Base-by-base conservation (phyloP, 495 filamentous ascomycete species). In the Tetracladium setigerum region DNA sequence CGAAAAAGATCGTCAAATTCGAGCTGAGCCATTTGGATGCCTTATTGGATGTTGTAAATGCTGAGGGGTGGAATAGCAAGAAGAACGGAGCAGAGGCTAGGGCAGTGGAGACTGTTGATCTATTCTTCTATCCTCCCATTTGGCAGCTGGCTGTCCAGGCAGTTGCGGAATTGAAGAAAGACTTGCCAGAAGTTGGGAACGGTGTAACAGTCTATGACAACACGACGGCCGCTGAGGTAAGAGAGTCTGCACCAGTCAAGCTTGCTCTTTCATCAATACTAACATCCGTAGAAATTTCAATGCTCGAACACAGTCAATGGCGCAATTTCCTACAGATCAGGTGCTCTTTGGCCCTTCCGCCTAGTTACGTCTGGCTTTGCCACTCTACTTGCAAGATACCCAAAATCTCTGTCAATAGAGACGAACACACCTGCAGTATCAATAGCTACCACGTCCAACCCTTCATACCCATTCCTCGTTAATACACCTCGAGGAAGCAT, bases 301-400 rank as follows among this genome's bases (percentile, higher is more conserved):
- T 30, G 16, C 30, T 7, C 2, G 1, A 7, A 41, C 34, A 61
- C 65, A 12, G 34, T 47, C 7, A n/a, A n/a, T n/a, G 69, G 69
- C 1, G 62, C 62, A 38, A 59, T 72, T 24, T 56, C 63, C 2
- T 68, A 59, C 34, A 35, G 42, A 4, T 69, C 67, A 18, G 71
- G 62, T 14, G 65, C 66, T 7, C 51, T 71, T 6, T 71, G 59
- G 56, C 67, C 73, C 0, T 74, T 69, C 43, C 55, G 61, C 16
- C 59, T 77, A 31, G 59, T 74, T 9, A 64, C 59, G 15, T 59
- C 55, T 1, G 41, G 71, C n/a, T 71, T 68, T 54, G 42, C 57
- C 14, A 17, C 50, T 7, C 60, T 77, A 4, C 53, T 67, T 13
- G 15, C 16, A 8, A 53, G 39, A 2, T 62, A 59, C 36, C 40